Conservation (phyloP, 768 basidiomycete species). For the Russula brevipes region DNA sequence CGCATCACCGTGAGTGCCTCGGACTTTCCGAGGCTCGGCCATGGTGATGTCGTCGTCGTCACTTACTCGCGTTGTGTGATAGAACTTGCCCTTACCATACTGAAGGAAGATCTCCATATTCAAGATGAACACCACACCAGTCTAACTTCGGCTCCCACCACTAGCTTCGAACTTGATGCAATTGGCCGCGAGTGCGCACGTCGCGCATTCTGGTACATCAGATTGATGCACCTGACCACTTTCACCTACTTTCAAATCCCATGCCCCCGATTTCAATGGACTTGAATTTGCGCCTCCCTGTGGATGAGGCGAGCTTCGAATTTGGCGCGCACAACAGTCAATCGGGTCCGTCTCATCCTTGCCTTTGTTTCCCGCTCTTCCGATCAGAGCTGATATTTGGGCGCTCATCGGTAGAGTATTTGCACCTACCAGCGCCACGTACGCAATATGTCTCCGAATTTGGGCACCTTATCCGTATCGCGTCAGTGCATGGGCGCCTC, state of each 20-base stretch:
- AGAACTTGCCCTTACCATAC: slow-evolving; percentile 63
- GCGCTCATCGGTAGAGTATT: slow-evolving; percentile 48
- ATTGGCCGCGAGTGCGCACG: slow-evolving; percentile 77
- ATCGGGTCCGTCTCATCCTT: slow-evolving; percentile 17
- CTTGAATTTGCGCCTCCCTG: slow-evolving; percentile 62
- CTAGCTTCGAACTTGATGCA: slow-evolving; percentile 53
- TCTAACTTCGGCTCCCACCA: slow-evolving; percentile 52
- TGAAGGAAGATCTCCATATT: slow-evolving; percentile 62
- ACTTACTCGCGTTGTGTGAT: slow-evolving; percentile 23
- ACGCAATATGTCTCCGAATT: slow-evolving; percentile 64
- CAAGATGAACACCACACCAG: slow-evolving; percentile 58
- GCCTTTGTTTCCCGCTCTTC: neutral
- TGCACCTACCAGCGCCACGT: slow-evolving; percentile 57
- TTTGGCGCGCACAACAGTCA: slow-evolving; percentile 33
- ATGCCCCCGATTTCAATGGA: slow-evolving; percentile 40
- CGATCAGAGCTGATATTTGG: neutral
- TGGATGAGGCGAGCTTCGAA: slow-evolving; percentile 78
- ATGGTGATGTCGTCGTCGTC: neutral
- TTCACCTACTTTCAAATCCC: slow-evolving; percentile 39
- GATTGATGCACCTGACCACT: slow-evolving; percentile 50
- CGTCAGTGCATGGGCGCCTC: slow-evolving; percentile 58
- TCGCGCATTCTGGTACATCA: slow-evolving; percentile 76
- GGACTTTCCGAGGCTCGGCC: neutral
- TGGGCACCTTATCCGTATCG: slow-evolving; percentile 68
- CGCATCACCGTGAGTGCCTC: slow-evolving; percentile 30